Evolutionary conservation across 768 basidiomycete species (phyloP).

Genomic region (Podaxis sp.): DNA sequence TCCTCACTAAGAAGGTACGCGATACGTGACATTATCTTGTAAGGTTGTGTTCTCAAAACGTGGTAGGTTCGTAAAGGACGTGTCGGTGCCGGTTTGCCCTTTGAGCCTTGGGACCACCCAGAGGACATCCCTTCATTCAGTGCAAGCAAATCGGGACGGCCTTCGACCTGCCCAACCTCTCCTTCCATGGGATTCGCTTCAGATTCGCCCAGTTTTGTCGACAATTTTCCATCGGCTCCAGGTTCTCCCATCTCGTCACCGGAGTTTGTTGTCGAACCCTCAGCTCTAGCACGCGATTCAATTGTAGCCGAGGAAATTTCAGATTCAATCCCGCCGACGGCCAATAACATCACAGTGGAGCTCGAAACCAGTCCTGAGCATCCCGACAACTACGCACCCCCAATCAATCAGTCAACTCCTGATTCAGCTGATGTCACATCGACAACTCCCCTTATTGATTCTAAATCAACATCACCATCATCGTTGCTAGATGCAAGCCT

Average conservation of each 20-base stretch:
- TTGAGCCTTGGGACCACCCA: slow-evolving; percentile 50
- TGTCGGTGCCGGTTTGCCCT: slow-evolving; percentile 48
- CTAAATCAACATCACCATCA: not conserved
- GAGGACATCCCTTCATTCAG: slow-evolving; percentile 7
- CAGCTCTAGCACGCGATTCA: not conserved
- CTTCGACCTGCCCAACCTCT: not conserved
- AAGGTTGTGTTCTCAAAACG: not conserved
- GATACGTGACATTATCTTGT: slow-evolving; percentile 2
- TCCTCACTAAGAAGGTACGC: slow-evolving; percentile 42
- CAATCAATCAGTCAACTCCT: not conserved
- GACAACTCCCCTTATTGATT: not conserved
- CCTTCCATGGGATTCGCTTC: not conserved
- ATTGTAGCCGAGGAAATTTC: not conserved
- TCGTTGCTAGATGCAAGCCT: not conserved
- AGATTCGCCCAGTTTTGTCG: not conserved
- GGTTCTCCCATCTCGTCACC: not conserved
- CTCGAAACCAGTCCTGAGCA: not conserved
- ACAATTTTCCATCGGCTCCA: not conserved
- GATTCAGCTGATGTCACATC: not conserved
- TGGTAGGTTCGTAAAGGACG: slow-evolving; percentile 44
- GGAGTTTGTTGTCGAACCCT: not conserved
- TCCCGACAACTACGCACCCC: not conserved
- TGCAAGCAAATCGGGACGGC: not conserved
- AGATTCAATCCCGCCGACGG: not conserved
- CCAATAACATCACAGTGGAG: not conserved